Base-by-base conservation (phyloP, 2,329 filamentous ascomycete species). In the Phaeosphaeria sp. region DNA sequence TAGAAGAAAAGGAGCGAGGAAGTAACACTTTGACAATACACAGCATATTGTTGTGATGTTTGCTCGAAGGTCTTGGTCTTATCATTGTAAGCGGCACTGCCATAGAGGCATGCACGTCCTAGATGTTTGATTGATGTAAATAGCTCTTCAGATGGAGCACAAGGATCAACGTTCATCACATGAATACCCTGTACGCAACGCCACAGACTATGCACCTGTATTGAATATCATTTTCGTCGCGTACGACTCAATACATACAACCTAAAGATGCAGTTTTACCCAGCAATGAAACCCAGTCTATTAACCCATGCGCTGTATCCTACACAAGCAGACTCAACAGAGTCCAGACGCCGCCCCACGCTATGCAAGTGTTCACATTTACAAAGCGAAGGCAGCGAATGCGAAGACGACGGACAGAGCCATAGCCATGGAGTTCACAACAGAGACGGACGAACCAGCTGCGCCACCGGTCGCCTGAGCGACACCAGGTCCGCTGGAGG, bases 351-450 rank as follows among this genome's bases (percentile, higher is more conserved):
- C 17, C 20, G 3, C 17, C 15, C 22, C n/a, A 22, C 42, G 42
- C 9, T 46, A 23, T 46, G 22, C 44, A 23, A 23, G 11, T 25
- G 22, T 21, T 44, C 42, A 46, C 44, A 46, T 46, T 22, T 69
- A 72, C 63, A 71, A 58, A 10, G 65, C 61, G 65, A 66, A 71
- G 21, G 64, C 60, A 49, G 66, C 67, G 7, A 62, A 51, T 15
- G 67, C 68, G 23, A 71, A 69, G 50, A 71, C 61, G n/a, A 67
- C 63, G 3, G 69, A 71, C 41, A 72, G 50, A 11, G 55, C 65
- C 61, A 72, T 64, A 25, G 67, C 62, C 61, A 67, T 67, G 25
- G 64, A 63, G 60, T 69, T 69, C 18, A 65, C 54, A 7, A 61
- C 43, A 6, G 66, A 62, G 1, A 68, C 61, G 2, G 67, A 65